Evolutionary conservation across 345 rosid genomes (phyloP), one percentile per base, ranked within the genome.

Genomic region (Sapria himalayana): DNA sequence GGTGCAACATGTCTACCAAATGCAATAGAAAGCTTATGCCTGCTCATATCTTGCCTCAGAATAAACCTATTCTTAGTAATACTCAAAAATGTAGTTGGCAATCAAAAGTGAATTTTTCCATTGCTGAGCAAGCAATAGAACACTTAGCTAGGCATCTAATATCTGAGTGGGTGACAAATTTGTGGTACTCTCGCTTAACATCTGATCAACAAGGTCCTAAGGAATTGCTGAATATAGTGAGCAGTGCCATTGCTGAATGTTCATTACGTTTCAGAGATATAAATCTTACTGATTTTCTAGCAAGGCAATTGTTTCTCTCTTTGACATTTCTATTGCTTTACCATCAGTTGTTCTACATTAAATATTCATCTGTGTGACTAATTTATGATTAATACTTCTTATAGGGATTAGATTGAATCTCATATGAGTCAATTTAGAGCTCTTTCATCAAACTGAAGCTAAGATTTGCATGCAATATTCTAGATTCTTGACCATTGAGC

Each of bases 181-280:
- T 84, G 7, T 91, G 99, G 99, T 91, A 91, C 64, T 67, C 77
- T 39, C 85, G 81, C 29, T 47, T 91, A 52, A 91, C 99, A 36
- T 65, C 80, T 43, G 99, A 91, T 66, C 67, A 48, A 54, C 68
- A 80, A 60, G 93, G 84, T 22, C 99, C 99, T 14, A 95, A 74
- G 51, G 99, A 84, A 43, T 61, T 91, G 55, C 74, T 73, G 33
- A 70, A 41, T 52, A 64, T 84, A 42, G 64, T 84, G 12, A 84
- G 79, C 52, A 64, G 67, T 49, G 86, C 68, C 63, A 66, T 84
- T 15, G 99, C 93, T 37, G 85, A 84, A 51, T 17, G 82, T 52
- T 77, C 99, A 24, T 51, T 69, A 45, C 86, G 95, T 12, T 43
- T 75, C 54, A 79, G 73, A 55, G 77, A 71, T 41, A 60, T 91